phyloP scores from a whole-genome alignment of 2,329 filamentous ascomycete species.

The Penicillium aurantiogriseum region DNA sequence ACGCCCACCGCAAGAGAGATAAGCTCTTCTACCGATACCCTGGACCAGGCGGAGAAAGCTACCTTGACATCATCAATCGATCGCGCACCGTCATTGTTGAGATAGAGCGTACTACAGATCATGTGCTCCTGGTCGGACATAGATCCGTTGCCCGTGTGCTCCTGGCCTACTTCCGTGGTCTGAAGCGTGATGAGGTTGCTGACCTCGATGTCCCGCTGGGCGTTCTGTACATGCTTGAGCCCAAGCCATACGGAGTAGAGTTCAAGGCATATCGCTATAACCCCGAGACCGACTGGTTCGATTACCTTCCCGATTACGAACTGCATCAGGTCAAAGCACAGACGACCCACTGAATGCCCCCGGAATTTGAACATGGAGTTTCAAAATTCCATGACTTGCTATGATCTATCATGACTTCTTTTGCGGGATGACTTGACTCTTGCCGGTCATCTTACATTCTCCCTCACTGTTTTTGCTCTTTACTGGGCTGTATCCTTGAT shows the following conservation, averaged over 20 bases:
- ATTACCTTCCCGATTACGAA: slow-evolving; percentile 80
- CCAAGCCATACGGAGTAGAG: slow-evolving; percentile 95
- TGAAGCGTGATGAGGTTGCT: slow-evolving; percentile 86
- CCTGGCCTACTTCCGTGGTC: slow-evolving; percentile 93
- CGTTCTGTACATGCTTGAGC: slow-evolving; percentile 91
- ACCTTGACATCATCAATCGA: slow-evolving; percentile 94
- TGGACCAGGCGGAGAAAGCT: slow-evolving; percentile 91
- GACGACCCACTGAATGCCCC: background rate
- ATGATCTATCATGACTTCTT: slow-evolving; percentile 18
- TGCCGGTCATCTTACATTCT: background rate
- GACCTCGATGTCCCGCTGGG: slow-evolving; percentile 92
- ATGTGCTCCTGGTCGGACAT: slow-evolving; percentile 88
- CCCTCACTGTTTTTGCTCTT: background rate
- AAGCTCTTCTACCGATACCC: slow-evolving; percentile 97
- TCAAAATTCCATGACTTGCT: slow-evolving; percentile 12
- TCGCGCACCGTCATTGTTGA: slow-evolving; percentile 94
- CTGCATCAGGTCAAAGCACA: slow-evolving; percentile 50
- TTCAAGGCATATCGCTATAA: slow-evolving; percentile 96
- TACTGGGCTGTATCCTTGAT: background rate
- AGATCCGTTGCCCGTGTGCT: slow-evolving; percentile 88
- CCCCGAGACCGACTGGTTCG: slow-evolving; percentile 72
- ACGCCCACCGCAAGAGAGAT: slow-evolving; percentile 71
- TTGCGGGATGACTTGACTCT: background rate
- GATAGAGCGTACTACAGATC: slow-evolving; percentile 94
- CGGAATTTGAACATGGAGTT: background rate